Evolutionary conservation across 2,329 filamentous ascomycete species (phyloP).

Genomic region (Cytospora piceicola): DNA sequence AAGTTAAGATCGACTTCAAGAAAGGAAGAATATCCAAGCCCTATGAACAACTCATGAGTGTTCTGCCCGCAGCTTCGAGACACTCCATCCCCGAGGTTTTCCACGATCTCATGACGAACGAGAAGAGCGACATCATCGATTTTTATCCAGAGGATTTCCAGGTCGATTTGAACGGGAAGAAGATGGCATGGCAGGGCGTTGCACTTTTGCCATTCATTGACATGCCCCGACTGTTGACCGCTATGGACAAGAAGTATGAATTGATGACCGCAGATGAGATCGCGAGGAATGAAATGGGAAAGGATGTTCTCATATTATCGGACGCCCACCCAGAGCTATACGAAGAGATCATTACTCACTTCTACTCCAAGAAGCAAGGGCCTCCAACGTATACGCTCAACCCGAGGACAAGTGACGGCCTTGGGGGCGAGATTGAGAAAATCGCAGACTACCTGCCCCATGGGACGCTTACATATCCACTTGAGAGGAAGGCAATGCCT

Average conservation of each 20-base stretch:
- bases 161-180: slow-evolving; percentile 95
- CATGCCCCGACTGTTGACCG: slow-evolving; percentile 79
- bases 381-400: slow-evolving; percentile 71
- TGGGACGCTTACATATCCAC: slow-evolving; percentile 75
- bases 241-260: slow-evolving; percentile 83
- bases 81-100: slow-evolving; percentile 89
- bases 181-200: slow-evolving; percentile 97
- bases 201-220: slow-evolving; percentile 95
- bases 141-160: slow-evolving; percentile 97
- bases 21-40: slow-evolving; percentile 86
- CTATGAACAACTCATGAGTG: slow-evolving; percentile 98
- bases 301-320: slow-evolving; percentile 81
- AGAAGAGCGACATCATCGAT: slow-evolving; percentile 90
- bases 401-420: slow-evolving; percentile 72
- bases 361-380: slow-evolving; percentile 89
- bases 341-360: slow-evolving; percentile 78
- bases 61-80: slow-evolving; percentile 89
- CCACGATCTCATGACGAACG: slow-evolving; percentile 85
- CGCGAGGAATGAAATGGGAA: slow-evolving; percentile 77
- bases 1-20: slow-evolving; percentile 79
- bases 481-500: slow-evolving; percentile 72
- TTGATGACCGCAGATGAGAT: slow-evolving; percentile 76
- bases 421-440: slow-evolving; percentile 81
- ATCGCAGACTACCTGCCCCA: slow-evolving; percentile 85
- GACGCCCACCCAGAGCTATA: slow-evolving; percentile 81